Conservation (phyloP, 2,329 filamentous ascomycete genomes). For the Arthroderma uncinatum region DNA sequence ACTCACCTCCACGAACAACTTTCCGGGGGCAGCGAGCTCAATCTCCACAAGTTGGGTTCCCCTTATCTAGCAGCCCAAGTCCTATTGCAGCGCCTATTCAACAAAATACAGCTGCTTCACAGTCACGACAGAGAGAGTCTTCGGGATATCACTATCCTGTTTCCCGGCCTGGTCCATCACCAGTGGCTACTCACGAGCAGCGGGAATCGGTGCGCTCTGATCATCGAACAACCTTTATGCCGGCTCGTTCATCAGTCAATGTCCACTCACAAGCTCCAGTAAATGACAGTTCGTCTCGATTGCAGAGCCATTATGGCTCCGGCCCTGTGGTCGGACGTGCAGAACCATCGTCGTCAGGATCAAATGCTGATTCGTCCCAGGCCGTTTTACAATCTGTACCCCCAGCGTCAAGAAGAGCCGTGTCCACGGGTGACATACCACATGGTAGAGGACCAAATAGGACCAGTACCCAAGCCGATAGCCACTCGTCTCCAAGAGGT, state of each 20-base stretch:
- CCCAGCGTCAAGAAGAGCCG: slow-evolving; percentile 35
- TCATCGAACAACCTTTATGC: not conserved
- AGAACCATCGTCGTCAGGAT: not conserved
- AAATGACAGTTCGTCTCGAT: not conserved
- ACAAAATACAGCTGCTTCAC: not conserved
- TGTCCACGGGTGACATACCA: slow-evolving; percentile 35
- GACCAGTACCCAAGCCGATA: slow-evolving; percentile 22
- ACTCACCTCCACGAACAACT: slow-evolving; percentile 13
- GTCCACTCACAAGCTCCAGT: not conserved
- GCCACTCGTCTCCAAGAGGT: slow-evolving; percentile 19
- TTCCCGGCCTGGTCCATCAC: not conserved
- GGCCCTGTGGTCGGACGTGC: not conserved
- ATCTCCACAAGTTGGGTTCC: slow-evolving; percentile 8
- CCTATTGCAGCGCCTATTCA: slow-evolving; percentile 8
- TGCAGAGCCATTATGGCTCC: not conserved
- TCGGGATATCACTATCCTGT: not conserved
- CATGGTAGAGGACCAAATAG: slow-evolving; percentile 26
- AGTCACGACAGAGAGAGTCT: not conserved
- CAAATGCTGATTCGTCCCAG: not conserved
- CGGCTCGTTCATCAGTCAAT: not conserved
- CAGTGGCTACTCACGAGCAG: not conserved
- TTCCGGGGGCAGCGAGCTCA: slow-evolving; percentile 3
- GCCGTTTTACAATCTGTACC: slow-evolving; percentile 15
- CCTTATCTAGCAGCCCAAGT: slow-evolving; percentile 1
- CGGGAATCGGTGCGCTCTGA: not conserved